Percentiles rank a stretch among this genome's conserved stretches.
Conservation (phyloP, 208 protist genomes). For the Phytomonas serpens region DNA sequence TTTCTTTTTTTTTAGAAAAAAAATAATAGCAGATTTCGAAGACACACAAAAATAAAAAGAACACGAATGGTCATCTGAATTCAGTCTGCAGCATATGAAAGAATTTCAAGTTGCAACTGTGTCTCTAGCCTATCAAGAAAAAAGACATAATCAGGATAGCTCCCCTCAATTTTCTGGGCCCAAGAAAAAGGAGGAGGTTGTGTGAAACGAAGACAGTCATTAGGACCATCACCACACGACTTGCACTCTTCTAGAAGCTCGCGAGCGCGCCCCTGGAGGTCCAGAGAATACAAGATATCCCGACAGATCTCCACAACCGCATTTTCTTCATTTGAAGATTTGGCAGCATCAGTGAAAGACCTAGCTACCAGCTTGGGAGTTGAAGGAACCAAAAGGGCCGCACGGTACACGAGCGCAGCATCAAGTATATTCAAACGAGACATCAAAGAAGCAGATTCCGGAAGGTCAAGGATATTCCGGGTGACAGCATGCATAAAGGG, state of each 20-base stretch:
- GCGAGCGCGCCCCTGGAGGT: background rate
- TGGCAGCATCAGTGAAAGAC: background rate
- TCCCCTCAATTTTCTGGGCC: background rate
- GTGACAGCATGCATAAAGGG: conserved; percentile 17
- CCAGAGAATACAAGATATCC: background rate
- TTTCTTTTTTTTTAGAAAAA: background rate
- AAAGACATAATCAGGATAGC: background rate
- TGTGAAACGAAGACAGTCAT: background rate
- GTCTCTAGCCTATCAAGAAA: background rate
- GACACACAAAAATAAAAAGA: background rate
- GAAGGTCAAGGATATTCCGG: conserved; percentile 17
- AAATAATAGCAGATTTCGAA: background rate
- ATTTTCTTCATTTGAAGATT: background rate
- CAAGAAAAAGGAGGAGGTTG: background rate
- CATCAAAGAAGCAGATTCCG: conserved; percentile 16
- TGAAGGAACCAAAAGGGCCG: conserved; percentile 15
- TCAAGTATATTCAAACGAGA: conserved; percentile 13
- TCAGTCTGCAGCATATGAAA: background rate
- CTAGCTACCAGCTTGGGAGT: background rate
- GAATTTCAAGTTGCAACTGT: conserved; percentile 1
- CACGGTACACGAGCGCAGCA: conserved; percentile 21
- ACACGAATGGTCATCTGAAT: background rate
- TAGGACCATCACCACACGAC: background rate
- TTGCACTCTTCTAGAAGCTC: conserved; percentile 1
- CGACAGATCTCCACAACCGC: background rate